Evolutionary conservation across 1,139 yeast genomes (phyloP).

Genomic region (Pichia sp.): DNA sequence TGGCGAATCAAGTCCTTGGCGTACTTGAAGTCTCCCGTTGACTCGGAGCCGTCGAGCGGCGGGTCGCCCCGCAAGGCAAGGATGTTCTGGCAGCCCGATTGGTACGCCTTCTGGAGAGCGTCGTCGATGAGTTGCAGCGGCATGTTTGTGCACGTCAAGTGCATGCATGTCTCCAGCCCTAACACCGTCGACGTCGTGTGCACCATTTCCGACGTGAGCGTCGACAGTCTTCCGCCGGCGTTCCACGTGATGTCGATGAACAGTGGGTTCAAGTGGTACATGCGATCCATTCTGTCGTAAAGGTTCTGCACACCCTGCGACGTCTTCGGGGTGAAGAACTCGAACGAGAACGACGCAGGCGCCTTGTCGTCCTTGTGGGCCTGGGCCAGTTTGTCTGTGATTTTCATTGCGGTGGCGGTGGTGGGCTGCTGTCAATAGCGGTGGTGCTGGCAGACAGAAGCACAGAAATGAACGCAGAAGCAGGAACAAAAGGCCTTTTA

Average conservation of each 20-base stretch:
- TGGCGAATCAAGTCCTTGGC: slow-evolving; percentile 84
- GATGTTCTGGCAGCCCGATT: slow-evolving; percentile 92
- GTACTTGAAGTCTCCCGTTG: slow-evolving; percentile 67
- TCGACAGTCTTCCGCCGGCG: slow-evolving; percentile 88
- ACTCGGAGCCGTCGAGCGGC: slow-evolving; percentile 63
- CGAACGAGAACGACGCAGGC: slow-evolving; percentile 84
- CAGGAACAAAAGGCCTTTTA: background rate
- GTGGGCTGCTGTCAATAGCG: too few relatives aligned
- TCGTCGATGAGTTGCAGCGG: slow-evolving; percentile 72
- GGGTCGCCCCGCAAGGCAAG: slow-evolving; percentile 86
- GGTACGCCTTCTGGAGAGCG: slow-evolving; percentile 80
- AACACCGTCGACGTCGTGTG: slow-evolving; percentile 87
- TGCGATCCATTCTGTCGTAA: slow-evolving; percentile 95
- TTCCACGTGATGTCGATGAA: slow-evolving; percentile 97
- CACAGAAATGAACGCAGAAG: background rate
- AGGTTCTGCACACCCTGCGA: slow-evolving; percentile 94
- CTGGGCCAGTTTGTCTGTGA: slow-evolving; percentile 48
- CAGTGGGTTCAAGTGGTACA: slow-evolving; percentile 88
- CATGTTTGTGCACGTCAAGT: slow-evolving; percentile 96
- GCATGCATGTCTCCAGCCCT: slow-evolving; percentile 97
- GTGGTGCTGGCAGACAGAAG: too few relatives aligned
- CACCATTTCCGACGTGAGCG: slow-evolving; percentile 84
- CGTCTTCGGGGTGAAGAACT: slow-evolving; percentile 97
- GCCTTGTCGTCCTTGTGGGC: slow-evolving; percentile 37
- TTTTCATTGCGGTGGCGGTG: slow-evolving; percentile 38